Percentiles rank a stretch among this genome's conserved stretches.
These are phyloP conservation scores for Globisporangium takayamanum DNA, from an alignment of 352 stramenopile species.

Conservation along the genomic window DNA sequence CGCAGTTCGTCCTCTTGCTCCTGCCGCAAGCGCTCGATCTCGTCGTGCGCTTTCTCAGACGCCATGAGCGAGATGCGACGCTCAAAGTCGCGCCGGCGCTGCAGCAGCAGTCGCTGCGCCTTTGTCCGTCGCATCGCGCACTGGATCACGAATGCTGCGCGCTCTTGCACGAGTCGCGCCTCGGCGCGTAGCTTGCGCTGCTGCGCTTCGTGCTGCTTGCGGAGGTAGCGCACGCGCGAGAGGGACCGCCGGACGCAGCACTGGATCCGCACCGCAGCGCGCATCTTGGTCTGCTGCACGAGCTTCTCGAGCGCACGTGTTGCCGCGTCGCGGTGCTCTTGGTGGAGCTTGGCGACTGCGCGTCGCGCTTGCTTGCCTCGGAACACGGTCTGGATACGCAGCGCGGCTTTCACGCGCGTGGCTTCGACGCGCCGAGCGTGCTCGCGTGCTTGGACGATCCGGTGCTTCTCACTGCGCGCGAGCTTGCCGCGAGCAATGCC, in stretches of 20 bases:
- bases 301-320: constrained; percentile 47
- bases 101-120: constrained; percentile 32
- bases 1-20: constrained; percentile 70
- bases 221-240: constrained; percentile 26
- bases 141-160: constrained; percentile 62
- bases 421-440: constrained; percentile 23
- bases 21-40: constrained; percentile 65
- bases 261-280: constrained; percentile 67
- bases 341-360: constrained; percentile 24
- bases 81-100: constrained; percentile 62
- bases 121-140: constrained; percentile 42
- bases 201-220: constrained; percentile 25
- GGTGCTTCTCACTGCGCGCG: constrained; percentile 26
- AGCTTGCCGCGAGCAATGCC: constrained; percentile 44
- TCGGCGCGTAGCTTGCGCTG: constrained; percentile 21
- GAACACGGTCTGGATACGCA: constrained; percentile 59
- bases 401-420: constrained; percentile 27
- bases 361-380: constrained; percentile 49
- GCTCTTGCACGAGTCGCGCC: constrained; percentile 25
- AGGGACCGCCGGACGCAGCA: constrained; percentile 54
- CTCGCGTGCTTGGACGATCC: constrained; percentile 21
- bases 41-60: constrained; percentile 70
- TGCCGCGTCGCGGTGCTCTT: constrained; percentile 39
- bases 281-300: constrained; percentile 46
- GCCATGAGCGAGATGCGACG: constrained; percentile 75